Base-by-base conservation (phyloP, 2,329 filamentous ascomycete species). In the Aureobasidium melanogenum region DNA sequence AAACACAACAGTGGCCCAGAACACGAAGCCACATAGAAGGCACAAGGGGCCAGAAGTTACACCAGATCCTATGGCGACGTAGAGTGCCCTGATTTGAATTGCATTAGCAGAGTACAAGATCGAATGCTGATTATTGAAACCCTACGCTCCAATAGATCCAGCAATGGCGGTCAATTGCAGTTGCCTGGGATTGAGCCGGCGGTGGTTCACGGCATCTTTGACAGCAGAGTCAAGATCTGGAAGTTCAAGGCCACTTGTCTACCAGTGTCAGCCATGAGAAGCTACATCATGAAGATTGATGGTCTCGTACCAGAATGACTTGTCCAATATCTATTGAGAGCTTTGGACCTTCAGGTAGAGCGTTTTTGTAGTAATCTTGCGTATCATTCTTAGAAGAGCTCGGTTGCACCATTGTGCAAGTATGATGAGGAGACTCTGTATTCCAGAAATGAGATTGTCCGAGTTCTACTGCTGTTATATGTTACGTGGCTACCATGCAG, bases 11-110 rank as follows among this genome's bases (percentile, higher is more conserved):
- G 75, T 69, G 41, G 76, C 76, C 70, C 86, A 85, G 46, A 84
- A 66, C 36, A 77, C 76, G 69, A 83, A 87, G 38, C 81, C 83
- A 62, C 87, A 67, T 62, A 87, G 76, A 30, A 87, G 72, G 63
- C 77, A 77, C 12, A 79, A 78, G 12, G 79, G 79, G 44, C 76
- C 80, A 44, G 73, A 73, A 62, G 73, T 72, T 36, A 82, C 72
- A 63, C 82, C 84, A 65, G 75, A 73, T 63, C 84, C 84, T 64
- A 87, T 86, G 65, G 79, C 65, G 30, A 72, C 69, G 64, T 71
- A 72, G 12, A 72, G 63, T 17, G 67, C 66, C 7, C 51, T 55
- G 32, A 15, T 15, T 15, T 41, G 6, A 5, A 4, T 22, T n/a
- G 6, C n/a, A 10, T 55, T 26, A 55, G 17, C 24, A 43, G 24